These are phyloP conservation scores for Beta corolliflora DNA, from an alignment of 179 eudicot species.

Conservation along the genomic window DNA sequence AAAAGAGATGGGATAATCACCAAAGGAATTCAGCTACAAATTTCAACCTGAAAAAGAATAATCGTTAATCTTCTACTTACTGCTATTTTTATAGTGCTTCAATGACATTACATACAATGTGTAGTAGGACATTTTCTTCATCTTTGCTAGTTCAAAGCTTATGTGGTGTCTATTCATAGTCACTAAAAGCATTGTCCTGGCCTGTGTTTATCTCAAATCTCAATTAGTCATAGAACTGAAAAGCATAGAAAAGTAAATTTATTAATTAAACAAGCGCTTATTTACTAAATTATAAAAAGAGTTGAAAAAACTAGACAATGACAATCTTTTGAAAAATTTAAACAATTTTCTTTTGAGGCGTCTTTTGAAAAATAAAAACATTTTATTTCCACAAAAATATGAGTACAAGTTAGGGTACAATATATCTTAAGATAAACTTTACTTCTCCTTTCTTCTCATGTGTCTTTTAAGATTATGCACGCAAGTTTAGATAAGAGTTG, in stretches of 20 bases:
- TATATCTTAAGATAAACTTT: neutral
- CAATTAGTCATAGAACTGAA: too few relatives aligned
- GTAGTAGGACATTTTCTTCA: constrained; percentile 17
- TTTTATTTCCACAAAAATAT: neutral
- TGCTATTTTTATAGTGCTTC: constrained; percentile 18
- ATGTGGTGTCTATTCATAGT: constrained; percentile 35
- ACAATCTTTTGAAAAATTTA: neutral
- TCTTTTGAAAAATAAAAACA: neutral
- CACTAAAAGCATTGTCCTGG: constrained; percentile 20
- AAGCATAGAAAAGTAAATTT: too few relatives aligned
- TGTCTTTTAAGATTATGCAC: neutral
- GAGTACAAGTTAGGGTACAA: neutral
- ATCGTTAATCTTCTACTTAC: constrained; percentile 1
- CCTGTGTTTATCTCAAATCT: constrained; percentile 4
- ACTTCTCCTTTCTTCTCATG: neutral
- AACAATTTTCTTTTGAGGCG: neutral
- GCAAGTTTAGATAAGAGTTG: too few relatives aligned
- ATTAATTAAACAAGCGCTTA: neutral
- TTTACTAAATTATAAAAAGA: neutral
- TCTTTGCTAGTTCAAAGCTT: constrained; percentile 34
- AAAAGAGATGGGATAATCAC: neutral
- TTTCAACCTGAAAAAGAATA: neutral
- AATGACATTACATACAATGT: neutral
- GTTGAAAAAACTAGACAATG: constrained; percentile 21
- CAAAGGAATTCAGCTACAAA: neutral